Percentiles rank a stretch among this genome's conserved stretches.
Conservation (phyloP, 164 flowering plant genomes). For the Aristolochia contorta region DNA sequence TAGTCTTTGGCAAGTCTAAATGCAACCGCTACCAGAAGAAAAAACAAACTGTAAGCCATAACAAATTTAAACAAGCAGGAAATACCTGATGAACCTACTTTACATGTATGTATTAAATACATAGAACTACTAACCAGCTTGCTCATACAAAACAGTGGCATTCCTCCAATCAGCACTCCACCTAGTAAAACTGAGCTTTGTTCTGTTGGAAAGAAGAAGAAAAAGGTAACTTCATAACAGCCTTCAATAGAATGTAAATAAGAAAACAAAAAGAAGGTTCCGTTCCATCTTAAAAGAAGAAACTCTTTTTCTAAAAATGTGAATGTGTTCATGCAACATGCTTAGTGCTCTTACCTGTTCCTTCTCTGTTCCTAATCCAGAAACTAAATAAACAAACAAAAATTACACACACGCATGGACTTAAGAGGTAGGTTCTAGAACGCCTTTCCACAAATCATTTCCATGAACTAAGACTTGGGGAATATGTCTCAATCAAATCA, state of each 20-base stretch:
- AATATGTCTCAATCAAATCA: too few relatives aligned
- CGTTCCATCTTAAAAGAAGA: background rate
- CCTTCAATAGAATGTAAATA: background rate
- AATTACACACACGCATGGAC: too few relatives aligned
- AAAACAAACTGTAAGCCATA: constrained; percentile 1
- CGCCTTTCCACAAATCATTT: too few relatives aligned
- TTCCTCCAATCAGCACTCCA: constrained; percentile 96
- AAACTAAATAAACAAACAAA: too few relatives aligned
- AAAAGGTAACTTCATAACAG: background rate
- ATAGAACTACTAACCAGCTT: constrained; percentile 57
- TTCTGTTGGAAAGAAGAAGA: constrained; percentile 29
- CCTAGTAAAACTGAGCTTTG: constrained; percentile 76
- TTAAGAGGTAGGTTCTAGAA: too few relatives aligned
- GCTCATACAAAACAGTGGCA: constrained; percentile 75
- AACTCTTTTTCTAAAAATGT: background rate
- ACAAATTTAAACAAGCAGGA: background rate
- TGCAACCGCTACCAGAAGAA: constrained; percentile 41
- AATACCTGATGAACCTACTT: background rate
- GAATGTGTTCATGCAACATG: background rate
- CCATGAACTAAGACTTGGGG: too few relatives aligned
- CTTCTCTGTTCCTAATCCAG: background rate
- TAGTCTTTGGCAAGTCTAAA: constrained; percentile 50
- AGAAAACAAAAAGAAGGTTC: background rate
- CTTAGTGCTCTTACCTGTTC: background rate
- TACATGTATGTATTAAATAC: background rate